Evolutionary conservation across 139 green algal genomes (phyloP).

Genomic region (Auxenochlorella pyrenoidosa): DNA sequence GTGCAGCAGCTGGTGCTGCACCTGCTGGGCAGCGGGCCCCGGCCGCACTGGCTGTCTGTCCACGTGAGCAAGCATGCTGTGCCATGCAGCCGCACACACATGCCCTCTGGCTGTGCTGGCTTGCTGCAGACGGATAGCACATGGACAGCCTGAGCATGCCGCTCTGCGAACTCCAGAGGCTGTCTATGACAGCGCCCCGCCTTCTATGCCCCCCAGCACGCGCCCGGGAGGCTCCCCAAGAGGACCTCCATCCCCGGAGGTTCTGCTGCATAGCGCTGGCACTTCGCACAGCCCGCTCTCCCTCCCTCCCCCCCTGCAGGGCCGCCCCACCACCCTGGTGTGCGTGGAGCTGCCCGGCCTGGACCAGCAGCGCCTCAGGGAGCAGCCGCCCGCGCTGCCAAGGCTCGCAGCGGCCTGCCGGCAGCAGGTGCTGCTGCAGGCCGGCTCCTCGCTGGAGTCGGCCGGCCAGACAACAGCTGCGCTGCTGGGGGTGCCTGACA

Average conservation of each 20-base stretch:
- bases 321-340: slow-evolving; percentile 39
- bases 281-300: background rate
- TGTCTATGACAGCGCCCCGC: too few relatives aligned
- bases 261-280: background rate
- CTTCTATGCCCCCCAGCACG: too few relatives aligned
- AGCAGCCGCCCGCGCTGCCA: slow-evolving; percentile 53
- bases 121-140: too few relatives aligned
- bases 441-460: background rate
- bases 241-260: background rate
- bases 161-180: too few relatives aligned
- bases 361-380: slow-evolving; percentile 42
- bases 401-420: background rate
- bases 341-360: slow-evolving; percentile 69
- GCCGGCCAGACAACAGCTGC: background rate
- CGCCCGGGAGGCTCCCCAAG: too few relatives aligned
- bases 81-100: too few relatives aligned
- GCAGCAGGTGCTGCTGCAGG: slow-evolving; percentile 18
- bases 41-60: slow-evolving; percentile 27
- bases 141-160: too few relatives aligned
- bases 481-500: slow-evolving; percentile 2
- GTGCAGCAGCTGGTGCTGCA: slow-evolving; percentile 29
- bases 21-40: background rate
- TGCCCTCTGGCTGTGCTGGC: too few relatives aligned
- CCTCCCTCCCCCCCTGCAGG: slow-evolving; percentile 32
- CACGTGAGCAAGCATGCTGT: background rate